Evolutionary conservation across 2,329 filamentous ascomycete species (phyloP), one percentile per base, ranked within the genome.

Genomic region (Colletotrichum costaricense): DNA sequence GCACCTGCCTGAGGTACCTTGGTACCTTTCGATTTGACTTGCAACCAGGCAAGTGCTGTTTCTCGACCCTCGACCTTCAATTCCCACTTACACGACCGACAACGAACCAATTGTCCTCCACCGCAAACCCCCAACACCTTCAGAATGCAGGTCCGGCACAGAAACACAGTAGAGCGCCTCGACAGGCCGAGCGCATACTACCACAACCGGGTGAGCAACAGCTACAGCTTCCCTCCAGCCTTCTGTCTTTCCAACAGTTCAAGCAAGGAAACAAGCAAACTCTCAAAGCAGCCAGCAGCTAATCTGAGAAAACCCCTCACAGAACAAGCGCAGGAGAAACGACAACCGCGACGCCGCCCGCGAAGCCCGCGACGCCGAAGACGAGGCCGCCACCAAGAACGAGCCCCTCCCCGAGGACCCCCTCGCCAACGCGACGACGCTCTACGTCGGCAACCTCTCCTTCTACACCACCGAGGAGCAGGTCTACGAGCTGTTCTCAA

Each of bases 381-480:
- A 64, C 30, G 62, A 35, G 11, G 62, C 62, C 16, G 86, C 88
- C 58, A 85, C 84, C 35, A 81, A 91, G 67, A 91, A 93, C 54
- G 82, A 85, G 16, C 77, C 75, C 7, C 76, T 79, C 28, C 84
- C 90, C 57, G 92, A 94, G 74, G 95, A 98, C 76, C 94, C 95
- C 75, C 88, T 99, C 73, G 93, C 91, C 76, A 88, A 97, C 81
- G 95, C 97, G 54, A 95, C 96, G 9, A 99, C 97, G 0, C 94
- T 99, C 81, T 99, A 99, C 81, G 96, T 99, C 59, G 97, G 97
- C 79, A 99, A 99, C 83, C 88, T 99, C 90, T 97, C 95, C 54
- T 98, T 98, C 86, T 98, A 98, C 88, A 99, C 97, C 28, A 99
- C 97, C 69, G 97, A 99, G 83, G 97, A 99, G 85, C 97, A 99